phyloP scores from a whole-genome alignment of 2,329 filamentous ascomycete genomes.

The Fusarium sp. region DNA sequence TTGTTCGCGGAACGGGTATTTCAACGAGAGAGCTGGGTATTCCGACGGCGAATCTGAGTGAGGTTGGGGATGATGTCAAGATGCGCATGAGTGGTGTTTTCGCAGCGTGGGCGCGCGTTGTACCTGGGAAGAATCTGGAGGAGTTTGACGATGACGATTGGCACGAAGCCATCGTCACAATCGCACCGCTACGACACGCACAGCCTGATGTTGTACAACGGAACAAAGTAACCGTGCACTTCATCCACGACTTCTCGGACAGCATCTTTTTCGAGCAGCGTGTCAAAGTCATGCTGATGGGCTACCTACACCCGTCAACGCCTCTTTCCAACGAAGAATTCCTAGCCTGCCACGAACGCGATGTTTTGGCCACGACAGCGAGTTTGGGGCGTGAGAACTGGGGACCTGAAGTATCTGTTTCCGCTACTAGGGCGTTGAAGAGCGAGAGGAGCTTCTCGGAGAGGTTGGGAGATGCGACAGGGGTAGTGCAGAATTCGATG shows the following conservation, averaged over 20 bases:
- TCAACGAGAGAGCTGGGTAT: slow-evolving; percentile 58
- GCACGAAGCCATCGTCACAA: slow-evolving; percentile 70
- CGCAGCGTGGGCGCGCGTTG: slow-evolving; percentile 71
- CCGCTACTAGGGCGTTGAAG: slow-evolving; percentile 55
- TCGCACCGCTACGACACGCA: slow-evolving; percentile 64
- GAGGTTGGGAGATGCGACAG: slow-evolving; percentile 62
- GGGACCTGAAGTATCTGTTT: slow-evolving; percentile 57
- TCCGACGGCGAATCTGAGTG: slow-evolving; percentile 67
- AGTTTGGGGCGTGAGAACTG: slow-evolving; percentile 63
- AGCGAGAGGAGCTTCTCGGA: slow-evolving; percentile 60
- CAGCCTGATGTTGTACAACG: slow-evolving; percentile 62
- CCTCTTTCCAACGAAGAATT: slow-evolving; percentile 40
- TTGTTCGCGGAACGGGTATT: slow-evolving; percentile 60
- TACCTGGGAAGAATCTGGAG: slow-evolving; percentile 51
- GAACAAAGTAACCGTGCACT: slow-evolving; percentile 66
- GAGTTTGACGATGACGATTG: slow-evolving; percentile 61
- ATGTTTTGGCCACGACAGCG: slow-evolving; percentile 59
- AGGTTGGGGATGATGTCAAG: slow-evolving; percentile 65
- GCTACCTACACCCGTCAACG: slow-evolving; percentile 62
- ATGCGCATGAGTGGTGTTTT: slow-evolving; percentile 72
- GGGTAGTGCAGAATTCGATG: slow-evolving; percentile 65
- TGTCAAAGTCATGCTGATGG: slow-evolving; percentile 71
- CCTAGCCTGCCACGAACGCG: slow-evolving; percentile 53
- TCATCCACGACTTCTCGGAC: slow-evolving; percentile 65
- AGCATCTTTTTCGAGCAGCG: slow-evolving; percentile 57